Evolutionary conservation across 352 stramenopile genomes (phyloP).

Genomic region (Phytophthora vignae): DNA sequence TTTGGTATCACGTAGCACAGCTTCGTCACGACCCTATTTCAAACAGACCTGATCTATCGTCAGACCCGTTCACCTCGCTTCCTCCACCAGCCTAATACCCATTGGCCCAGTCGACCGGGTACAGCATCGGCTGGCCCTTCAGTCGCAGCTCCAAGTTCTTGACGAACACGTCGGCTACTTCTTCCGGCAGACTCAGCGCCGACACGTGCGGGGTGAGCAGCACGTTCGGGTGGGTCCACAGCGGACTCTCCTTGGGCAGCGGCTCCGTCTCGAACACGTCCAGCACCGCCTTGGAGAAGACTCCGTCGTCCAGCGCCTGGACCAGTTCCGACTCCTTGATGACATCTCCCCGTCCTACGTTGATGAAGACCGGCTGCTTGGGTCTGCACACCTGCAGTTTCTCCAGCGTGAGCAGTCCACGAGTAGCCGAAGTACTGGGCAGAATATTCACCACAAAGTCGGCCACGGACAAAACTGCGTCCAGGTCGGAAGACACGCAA

Average conservation of each 20-base stretch:
- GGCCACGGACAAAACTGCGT: conserved; percentile 51
- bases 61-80: neutral
- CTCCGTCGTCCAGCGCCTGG: conserved; percentile 61
- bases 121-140: conserved; percentile 47
- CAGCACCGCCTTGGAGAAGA: conserved; percentile 70
- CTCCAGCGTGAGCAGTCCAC: conserved; percentile 58
- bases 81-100: conserved; percentile 49
- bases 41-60: too few relatives aligned
- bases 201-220: conserved; percentile 86
- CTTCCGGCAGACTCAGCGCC: conserved; percentile 72
- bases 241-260: conserved; percentile 48
- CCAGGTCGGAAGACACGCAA: conserved; percentile 53
- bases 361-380: conserved; percentile 87
- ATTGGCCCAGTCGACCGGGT: conserved; percentile 56
- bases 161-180: conserved; percentile 85
- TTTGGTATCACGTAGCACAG: too few relatives aligned
- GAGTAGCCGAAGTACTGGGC: conserved; percentile 85
- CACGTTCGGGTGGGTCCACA: conserved; percentile 78
- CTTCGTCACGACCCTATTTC: too few relatives aligned
- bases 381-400: conserved; percentile 50
- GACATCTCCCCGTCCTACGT: conserved; percentile 89
- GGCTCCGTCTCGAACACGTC: conserved; percentile 71
- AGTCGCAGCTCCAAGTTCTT: conserved; percentile 61
- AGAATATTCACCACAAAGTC: conserved; percentile 90
- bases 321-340: conserved; percentile 77